Percentiles rank a stretch among this genome's conserved stretches.
Conservation (phyloP, 192 early-diverging fungal species). For the Helicostylum pulchrum region DNA sequence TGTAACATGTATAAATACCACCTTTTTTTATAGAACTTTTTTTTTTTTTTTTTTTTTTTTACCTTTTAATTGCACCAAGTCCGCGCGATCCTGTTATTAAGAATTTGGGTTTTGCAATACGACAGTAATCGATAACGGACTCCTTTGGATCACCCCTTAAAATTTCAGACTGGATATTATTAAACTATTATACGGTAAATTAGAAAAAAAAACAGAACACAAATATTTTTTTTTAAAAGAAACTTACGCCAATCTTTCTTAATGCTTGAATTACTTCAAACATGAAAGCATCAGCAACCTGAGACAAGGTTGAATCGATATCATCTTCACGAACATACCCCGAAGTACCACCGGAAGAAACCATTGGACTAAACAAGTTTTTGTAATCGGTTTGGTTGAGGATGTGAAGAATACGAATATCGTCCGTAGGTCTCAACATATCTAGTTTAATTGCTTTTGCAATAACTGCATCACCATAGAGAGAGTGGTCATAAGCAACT, state of each 20-base stretch:
- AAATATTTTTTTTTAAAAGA: neutral
- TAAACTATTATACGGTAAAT: conserved; percentile 6
- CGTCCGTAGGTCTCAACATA: conserved; percentile 13
- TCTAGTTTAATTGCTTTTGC: conserved; percentile 22
- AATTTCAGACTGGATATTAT: conserved; percentile 17
- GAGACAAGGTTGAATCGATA: neutral
- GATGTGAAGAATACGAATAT: conserved; percentile 25
- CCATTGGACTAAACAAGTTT: neutral
- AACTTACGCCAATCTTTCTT: conserved; percentile 17
- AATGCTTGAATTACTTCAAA: conserved; percentile 15
- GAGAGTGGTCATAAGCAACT: conserved; percentile 28
- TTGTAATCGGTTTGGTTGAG: conserved; percentile 5
- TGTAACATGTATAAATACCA: neutral
- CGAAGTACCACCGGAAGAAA: neutral
- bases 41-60: neutral
- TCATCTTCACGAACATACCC: neutral
- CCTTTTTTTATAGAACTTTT: no score
- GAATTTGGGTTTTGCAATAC: conserved; percentile 1
- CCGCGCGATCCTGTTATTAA: conserved; percentile 18
- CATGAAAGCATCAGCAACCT: conserved; percentile 12
- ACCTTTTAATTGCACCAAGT: conserved; percentile 20
- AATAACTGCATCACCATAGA: conserved; percentile 20
- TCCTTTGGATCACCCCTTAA: conserved; percentile 24
- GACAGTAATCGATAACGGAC: conserved; percentile 25
- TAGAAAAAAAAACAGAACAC: neutral